phyloP scores from a whole-genome alignment of 805 yeast genomes.

The Geotrichum ghanense region DNA sequence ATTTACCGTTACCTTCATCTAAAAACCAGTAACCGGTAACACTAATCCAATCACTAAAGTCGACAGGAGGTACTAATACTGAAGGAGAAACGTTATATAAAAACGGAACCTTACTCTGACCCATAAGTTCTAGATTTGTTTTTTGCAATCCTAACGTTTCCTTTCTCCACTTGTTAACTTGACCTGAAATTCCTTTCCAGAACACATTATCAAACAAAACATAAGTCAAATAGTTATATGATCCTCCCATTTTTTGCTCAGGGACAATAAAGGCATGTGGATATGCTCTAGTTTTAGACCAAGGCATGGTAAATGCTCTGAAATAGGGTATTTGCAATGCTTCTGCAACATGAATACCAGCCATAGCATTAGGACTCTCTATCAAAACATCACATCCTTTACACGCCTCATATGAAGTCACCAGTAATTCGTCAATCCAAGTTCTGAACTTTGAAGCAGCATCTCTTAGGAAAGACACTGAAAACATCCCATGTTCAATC shows the following conservation, averaged over 20 bases:
- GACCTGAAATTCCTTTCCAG: conserved; percentile 86
- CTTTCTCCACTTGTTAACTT: conserved; percentile 80
- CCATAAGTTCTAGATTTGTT: conserved; percentile 60
- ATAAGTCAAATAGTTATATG: conserved; percentile 85
- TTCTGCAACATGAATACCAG: conserved; percentile 91
- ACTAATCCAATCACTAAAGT: conserved; percentile 89
- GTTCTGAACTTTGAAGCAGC: conserved; percentile 68
- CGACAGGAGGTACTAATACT: conserved; percentile 85
- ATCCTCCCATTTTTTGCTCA: conserved; percentile 85
- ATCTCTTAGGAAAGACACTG: conserved; percentile 70
- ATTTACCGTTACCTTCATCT: conserved; percentile 47
- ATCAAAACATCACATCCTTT: conserved; percentile 69
- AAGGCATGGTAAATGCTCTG: conserved; percentile 96
- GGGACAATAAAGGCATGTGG: conserved; percentile 96
- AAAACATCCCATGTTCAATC: conserved; percentile 84
- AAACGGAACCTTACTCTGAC: conserved; percentile 75
- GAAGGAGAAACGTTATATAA: conserved; percentile 81
- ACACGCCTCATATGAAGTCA: conserved; percentile 78
- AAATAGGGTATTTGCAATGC: conserved; percentile 81
- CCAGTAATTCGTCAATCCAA: conserved; percentile 70
- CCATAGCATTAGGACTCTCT: conserved; percentile 96
- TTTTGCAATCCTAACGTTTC: conserved; percentile 50
- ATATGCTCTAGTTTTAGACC: conserved; percentile 92
- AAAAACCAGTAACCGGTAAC: conserved; percentile 95
- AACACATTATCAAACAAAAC: conserved; percentile 86